phyloP scores from a whole-genome alignment of 352 stramenopile genomes.

The Globisporangium iwayamae region DNA sequence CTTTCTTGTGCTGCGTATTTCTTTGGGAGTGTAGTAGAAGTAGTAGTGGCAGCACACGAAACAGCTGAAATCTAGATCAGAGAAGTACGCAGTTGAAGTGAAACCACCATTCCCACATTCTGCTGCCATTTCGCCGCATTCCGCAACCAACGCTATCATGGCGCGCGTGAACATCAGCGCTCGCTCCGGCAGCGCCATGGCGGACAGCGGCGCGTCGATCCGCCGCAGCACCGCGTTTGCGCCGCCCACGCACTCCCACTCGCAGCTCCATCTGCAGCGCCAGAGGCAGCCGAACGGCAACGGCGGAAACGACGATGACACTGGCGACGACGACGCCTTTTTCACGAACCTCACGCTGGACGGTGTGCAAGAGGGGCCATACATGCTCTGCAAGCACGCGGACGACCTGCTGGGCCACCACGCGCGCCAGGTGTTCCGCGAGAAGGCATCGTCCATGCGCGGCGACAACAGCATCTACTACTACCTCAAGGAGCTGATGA shows the following conservation, averaged over 20 bases:
- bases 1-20: too few species aligned
- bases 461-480: slow-evolving; percentile 84
- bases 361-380: slow-evolving; percentile 66
- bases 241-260: not conserved
- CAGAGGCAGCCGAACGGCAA: slow-evolving; percentile 4
- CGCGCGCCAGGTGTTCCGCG: slow-evolving; percentile 77
- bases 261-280: slow-evolving; percentile 2
- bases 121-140: not conserved
- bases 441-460: slow-evolving; percentile 78
- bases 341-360: slow-evolving; percentile 72
- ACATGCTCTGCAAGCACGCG: slow-evolving; percentile 84
- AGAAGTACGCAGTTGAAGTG: not conserved
- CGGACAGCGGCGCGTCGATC: slow-evolving; percentile 1
- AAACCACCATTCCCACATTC: not conserved
- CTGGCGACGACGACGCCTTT: slow-evolving; percentile 38
- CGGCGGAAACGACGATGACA: not conserved
- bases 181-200: not conserved
- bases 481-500: slow-evolving; percentile 82
- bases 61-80: too few species aligned
- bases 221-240: not conserved
- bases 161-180: slow-evolving; percentile 7
- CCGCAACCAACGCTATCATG: not conserved
- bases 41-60: too few species aligned
- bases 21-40: too few species aligned
- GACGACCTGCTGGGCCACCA: slow-evolving; percentile 80